Conservation (phyloP, 116 monocot species). For the Iris pallida region DNA sequence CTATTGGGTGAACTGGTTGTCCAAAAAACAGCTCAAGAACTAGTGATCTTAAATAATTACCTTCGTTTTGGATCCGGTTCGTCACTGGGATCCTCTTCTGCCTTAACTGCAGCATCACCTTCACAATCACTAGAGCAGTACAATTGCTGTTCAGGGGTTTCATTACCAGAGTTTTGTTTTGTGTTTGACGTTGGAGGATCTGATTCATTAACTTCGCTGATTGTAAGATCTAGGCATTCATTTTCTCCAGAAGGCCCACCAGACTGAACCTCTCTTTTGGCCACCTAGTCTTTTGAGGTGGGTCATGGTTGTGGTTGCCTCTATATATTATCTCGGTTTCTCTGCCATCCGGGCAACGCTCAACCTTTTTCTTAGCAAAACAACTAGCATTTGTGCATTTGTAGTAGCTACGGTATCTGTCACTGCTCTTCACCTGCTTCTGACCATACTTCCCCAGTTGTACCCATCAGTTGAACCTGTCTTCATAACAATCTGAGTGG, state of each 20-base stretch:
- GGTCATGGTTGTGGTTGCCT: conserved; percentile 80
- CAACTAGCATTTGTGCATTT: conserved; percentile 76
- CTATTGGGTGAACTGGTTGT: not conserved
- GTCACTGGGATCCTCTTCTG: conserved; percentile 33
- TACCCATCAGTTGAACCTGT: conserved; percentile 61
- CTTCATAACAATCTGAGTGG: conserved; percentile 30
- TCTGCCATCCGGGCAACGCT: conserved; percentile 70
- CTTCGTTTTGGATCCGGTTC: conserved; percentile 72
- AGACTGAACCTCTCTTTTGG: conserved; percentile 41
- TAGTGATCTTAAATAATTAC: conserved; percentile 20
- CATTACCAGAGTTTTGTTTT: conserved; percentile 33
- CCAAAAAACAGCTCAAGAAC: not conserved
- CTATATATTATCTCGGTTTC: conserved; percentile 64
- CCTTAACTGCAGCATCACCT: conserved; percentile 45
- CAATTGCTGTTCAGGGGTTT: conserved; percentile 50
- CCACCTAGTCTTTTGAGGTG: conserved; percentile 51
- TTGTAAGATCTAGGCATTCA: conserved; percentile 19
- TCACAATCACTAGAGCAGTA: conserved; percentile 84
- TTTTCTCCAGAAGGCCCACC: conserved; percentile 23
- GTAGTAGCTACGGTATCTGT: conserved; percentile 84
- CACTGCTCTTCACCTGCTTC: conserved; percentile 93
- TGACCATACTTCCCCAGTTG: conserved; percentile 98
- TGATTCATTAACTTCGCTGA: conserved; percentile 26
- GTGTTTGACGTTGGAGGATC: conserved; percentile 31
- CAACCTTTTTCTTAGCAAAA: conserved; percentile 87